A percentile compares a stretch with the other conserved stretches of the same genome.
phyloP scores from a whole-genome alignment of 1,139 yeast species.

The Pneumocystis jirovecii region DNA sequence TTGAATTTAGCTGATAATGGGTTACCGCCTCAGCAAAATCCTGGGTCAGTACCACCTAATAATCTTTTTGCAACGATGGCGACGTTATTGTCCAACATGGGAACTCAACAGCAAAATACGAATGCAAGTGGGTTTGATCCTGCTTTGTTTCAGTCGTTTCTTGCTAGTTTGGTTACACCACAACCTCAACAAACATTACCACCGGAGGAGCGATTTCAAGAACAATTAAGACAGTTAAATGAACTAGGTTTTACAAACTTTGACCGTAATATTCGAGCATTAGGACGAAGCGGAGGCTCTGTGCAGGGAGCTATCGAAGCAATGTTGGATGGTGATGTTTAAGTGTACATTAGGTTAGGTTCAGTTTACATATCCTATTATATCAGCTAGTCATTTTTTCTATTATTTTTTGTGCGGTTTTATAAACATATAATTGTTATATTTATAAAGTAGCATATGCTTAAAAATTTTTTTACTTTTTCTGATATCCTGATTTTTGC shows the following conservation, averaged over 20 bases:
- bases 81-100: constrained; percentile 13
- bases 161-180: constrained; percentile 8
- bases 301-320: constrained; percentile 95
- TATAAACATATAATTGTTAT: neutral
- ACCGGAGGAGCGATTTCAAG: constrained; percentile 85
- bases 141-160: neutral
- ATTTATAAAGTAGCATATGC: neutral
- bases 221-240: constrained; percentile 81
- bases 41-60: neutral
- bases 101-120: constrained; percentile 5
- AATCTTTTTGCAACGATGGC: constrained; percentile 9
- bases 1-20: constrained; percentile 13
- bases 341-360: neutral
- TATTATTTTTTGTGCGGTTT: neutral
- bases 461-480: neutral
- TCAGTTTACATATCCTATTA: neutral
- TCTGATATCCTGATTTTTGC: neutral
- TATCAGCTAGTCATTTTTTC: neutral
- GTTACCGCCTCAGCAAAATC: constrained; percentile 16
- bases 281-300: constrained; percentile 89
- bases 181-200: constrained; percentile 56
- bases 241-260: constrained; percentile 95
- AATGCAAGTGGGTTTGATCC: neutral
- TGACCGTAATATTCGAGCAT: constrained; percentile 77
- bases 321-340: constrained; percentile 39